Evolutionary conservation across 1,139 yeast genomes (phyloP).

Genomic region (Pichia sp.): DNA sequence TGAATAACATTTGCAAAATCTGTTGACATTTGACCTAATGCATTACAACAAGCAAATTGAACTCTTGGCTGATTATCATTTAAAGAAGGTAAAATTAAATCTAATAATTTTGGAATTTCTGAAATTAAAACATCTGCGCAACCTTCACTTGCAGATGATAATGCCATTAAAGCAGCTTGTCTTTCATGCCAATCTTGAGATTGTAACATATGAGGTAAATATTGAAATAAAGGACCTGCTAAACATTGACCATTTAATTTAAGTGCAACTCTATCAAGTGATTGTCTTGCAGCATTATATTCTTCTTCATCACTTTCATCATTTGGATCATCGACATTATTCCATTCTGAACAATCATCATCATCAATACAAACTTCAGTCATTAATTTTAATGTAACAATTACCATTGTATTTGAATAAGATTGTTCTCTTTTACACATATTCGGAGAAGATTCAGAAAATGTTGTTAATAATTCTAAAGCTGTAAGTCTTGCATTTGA

Average conservation of each 20-base stretch:
- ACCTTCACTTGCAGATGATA: constrained; percentile 96
- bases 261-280: constrained; percentile 83
- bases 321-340: constrained; percentile 63
- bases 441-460: constrained; percentile 88
- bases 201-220: constrained; percentile 73
- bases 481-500: constrained; percentile 78
- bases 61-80: constrained; percentile 87
- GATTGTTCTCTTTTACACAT: constrained; percentile 83
- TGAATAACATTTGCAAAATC: constrained; percentile 91
- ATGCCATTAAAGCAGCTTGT: constrained; percentile 95
- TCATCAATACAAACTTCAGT: constrained; percentile 89
- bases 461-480: constrained; percentile 79
- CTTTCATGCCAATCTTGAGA: constrained; percentile 88
- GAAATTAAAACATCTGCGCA: constrained; percentile 82
- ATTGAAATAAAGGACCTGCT: constrained; percentile 81
- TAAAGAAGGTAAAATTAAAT: constrained; percentile 75
- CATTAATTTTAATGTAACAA: constrained; percentile 74
- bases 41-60: constrained; percentile 95
- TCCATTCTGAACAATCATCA: constrained; percentile 60
- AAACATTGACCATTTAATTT: constrained; percentile 77
- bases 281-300: constrained; percentile 88
- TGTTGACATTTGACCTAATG: constrained; percentile 96
- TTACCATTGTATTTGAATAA: constrained; percentile 67
- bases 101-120: constrained; percentile 76
- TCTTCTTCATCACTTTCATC: constrained; percentile 76